Evolutionary conservation across 2,329 filamentous ascomycete species (phyloP), one percentile per base, ranked within the genome.

Genomic region (Pseudogymnoascus sp.): DNA sequence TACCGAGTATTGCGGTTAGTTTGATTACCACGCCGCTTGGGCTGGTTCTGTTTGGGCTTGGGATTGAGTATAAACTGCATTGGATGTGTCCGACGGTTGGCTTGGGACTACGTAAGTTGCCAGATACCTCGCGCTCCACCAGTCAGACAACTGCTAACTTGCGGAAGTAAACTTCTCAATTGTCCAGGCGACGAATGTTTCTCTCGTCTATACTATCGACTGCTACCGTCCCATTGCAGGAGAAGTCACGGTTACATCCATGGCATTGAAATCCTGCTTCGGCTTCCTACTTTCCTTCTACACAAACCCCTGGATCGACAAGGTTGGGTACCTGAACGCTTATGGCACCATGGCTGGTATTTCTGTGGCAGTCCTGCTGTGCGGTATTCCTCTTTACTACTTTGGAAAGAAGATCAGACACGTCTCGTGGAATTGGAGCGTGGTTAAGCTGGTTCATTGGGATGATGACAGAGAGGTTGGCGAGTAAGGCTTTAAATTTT

Each of bases 221-320:
- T 75, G 77, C 2, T 86, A 85, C 69, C 77, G 83, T 0, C 83
- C 83, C 0, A 77, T 85, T 35, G 81, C 82, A 3, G 83, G 82
- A 7, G 83, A 86, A 69, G 74, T 83, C 10, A 79, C 79, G 0
- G 72, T 86, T 19, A 77, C 82, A 0, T 77, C 82, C 26, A 74
- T 83, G 65, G 81, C 77, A 0, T 85, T 85, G 69, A 84, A 85
- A 72, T 80, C 81, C 15, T 70, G 79, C 7, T 84, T 86, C 68
- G 83, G 82, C 4, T 86, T 86, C 69, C 73, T 85, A 0, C 75
- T 86, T 1, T 82, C 79, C 0, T 86, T 86, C 69, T 85, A 85
- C 69, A 85, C 82, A 1, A 86, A 86, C 68, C 78, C 81, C 0
- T 86, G 83, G 83, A 78, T 86, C 38, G 72, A 75, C 6, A 31